Evolutionary conservation across 768 basidiomycete species (phyloP), one percentile per base, ranked within the genome.

Genomic region (Lactarius akahatsu): DNA sequence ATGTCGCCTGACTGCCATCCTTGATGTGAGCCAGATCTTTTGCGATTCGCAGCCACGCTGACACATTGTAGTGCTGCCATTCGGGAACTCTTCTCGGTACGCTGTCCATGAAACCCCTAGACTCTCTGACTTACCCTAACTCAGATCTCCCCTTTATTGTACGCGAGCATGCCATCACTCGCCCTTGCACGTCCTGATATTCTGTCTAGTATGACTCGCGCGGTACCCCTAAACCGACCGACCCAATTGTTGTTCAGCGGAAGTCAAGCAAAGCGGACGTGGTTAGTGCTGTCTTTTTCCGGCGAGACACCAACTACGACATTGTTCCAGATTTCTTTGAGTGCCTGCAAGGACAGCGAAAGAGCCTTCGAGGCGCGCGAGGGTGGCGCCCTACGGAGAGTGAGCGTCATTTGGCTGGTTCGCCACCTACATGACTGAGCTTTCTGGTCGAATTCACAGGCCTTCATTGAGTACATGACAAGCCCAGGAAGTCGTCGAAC

Each of bases 1-100:
- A 3, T 65, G 64, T 61, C 64, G 64, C 16, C 32, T 65, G 59
- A 65, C 64, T n/a, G 59, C 59, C 3, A 13, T 65, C 8, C 43
- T 56, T 4, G 64, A 65, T 8, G 64, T 65, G 34, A 61, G 64
- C 26, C 3, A 18, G 41, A 16, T 61, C 26, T 2, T 10, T 16
- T 3, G 4, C 11, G 18, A 16, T 30, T 3, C 34, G 7, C 5
- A 10, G 28, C 7, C 32, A 28, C 23, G 30, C 20, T 59, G 7
- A 43, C 16, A 16, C 2, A 6, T 11, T 38, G 28, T 7, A 65
- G 64, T 61, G 40, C 11, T 61, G 64, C 5, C 52, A 65, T 30
- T 61, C 54, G 2, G 64, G 54, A 2, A 61, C 59, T 4, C 52
- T 65, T 13, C 54, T 65, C 16, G 54, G 64, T 65, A 3, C 32